These are phyloP conservation scores for Pyricularia pennisetigena DNA, from an alignment of 2,329 filamentous ascomycete species.

Conservation along the genomic window DNA sequence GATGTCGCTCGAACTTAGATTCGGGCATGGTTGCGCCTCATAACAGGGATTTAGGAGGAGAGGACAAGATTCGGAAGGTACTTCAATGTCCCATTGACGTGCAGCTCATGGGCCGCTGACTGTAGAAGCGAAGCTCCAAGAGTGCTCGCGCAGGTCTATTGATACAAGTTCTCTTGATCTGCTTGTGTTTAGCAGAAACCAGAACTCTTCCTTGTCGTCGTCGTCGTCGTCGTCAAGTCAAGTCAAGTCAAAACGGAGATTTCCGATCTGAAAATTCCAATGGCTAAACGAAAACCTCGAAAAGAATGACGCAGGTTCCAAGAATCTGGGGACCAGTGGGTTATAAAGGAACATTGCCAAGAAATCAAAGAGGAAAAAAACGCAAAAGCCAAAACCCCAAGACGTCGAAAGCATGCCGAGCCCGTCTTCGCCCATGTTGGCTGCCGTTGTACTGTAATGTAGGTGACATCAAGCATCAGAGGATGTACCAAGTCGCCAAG, in stretches of 20 bases:
- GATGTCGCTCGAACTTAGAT: slow-evolving; percentile 40
- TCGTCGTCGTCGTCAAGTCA: not conserved
- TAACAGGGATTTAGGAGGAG: not conserved
- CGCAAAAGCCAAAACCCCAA: not conserved
- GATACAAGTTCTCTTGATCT: not conserved
- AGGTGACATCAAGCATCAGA: slow-evolving; percentile 1
- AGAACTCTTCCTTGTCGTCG: not conserved
- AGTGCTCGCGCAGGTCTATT: not conserved
- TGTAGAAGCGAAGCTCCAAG: not conserved
- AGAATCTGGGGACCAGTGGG: not conserved
- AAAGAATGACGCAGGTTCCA: slow-evolving; percentile 4
- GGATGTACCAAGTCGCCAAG: not conserved
- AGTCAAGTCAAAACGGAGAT: not conserved
- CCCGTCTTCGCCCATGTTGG: not conserved
- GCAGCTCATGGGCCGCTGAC: not conserved
- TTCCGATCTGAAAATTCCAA: not conserved
- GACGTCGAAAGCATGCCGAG: not conserved
- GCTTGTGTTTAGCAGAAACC: not conserved
- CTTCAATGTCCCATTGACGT: not conserved
- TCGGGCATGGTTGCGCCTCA: slow-evolving; percentile 23
- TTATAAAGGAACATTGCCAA: slow-evolving; percentile 2
- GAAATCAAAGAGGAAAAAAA: not conserved
- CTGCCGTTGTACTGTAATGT: not conserved
- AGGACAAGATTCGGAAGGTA: not conserved
- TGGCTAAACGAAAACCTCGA: not conserved